Percentiles rank a stretch among this genome's conserved stretches.
Evolutionary conservation across 2,329 filamentous ascomycete genomes (phyloP).

Genomic region (Arachnomyces sp.): DNA sequence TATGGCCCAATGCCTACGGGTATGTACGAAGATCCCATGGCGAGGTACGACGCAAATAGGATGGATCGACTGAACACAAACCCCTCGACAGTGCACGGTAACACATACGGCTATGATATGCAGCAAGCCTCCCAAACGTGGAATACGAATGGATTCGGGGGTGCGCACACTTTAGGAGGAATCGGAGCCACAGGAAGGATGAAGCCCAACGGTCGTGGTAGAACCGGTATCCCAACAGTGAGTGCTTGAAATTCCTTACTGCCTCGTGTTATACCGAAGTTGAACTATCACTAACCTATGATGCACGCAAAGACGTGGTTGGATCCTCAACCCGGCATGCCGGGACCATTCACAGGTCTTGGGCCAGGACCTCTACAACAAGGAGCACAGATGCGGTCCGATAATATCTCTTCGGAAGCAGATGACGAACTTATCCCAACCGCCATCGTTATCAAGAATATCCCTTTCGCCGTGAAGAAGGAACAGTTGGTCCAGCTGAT

Average conservation of each 20-base stretch:
- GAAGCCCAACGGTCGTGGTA: constrained; percentile 48
- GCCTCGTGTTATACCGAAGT: constrained; percentile 6
- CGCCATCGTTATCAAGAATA: constrained; percentile 99
- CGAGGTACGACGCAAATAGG: constrained; percentile 47
- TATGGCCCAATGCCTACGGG: constrained; percentile 58
- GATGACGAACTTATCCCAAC: constrained; percentile 90
- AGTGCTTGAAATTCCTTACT: constrained; percentile 29
- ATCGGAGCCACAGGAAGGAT: constrained; percentile 49
- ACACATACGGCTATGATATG: constrained; percentile 61
- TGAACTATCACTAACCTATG: constrained; percentile 7
- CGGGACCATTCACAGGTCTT: constrained; percentile 38
- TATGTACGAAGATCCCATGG: constrained; percentile 63
- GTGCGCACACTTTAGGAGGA: constrained; percentile 55
- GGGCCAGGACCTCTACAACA: constrained; percentile 34
- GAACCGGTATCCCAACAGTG: constrained; percentile 64
- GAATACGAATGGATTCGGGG: constrained; percentile 67
- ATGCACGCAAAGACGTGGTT: constrained; percentile 49
- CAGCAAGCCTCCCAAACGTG: constrained; percentile 61
- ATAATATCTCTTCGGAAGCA: constrained; percentile 32
- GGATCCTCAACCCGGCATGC: constrained; percentile 46
- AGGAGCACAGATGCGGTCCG: constrained; percentile 33
- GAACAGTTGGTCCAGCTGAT: constrained; percentile 88
- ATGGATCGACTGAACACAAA: constrained; percentile 46
- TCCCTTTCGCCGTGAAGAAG: constrained; percentile 96
- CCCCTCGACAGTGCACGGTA: constrained; percentile 45